Evolutionary conservation across 371 early-diverging fungal genomes (phyloP), one percentile per base, ranked within the genome.

Genomic region (Nosema muscidifuracis): DNA sequence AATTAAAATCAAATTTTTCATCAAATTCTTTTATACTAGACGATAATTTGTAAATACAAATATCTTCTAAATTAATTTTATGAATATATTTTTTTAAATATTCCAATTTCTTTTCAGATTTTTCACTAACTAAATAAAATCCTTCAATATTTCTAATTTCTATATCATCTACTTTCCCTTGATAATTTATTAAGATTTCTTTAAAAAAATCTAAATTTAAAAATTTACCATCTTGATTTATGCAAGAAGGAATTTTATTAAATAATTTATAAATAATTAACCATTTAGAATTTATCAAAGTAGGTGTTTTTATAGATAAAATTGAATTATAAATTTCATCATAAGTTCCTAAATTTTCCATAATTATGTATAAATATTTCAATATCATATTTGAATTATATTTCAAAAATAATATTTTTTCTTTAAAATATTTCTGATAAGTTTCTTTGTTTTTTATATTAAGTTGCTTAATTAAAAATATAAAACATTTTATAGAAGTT

Each of bases 231-330:
- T 67, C 67, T 20, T 28, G 16, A 26, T 26, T 22, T 33, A 67
- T 55, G 28, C 67, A 56, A 26, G 26, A 18, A 9, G 67, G 58
- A 0, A 67, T 20, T 3, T 43, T 16, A 16, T 57, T 28, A 36
- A 28, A 67, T 22, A 67, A 18, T 42, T 66, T 55, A 26, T 36
- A n/a, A 3, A 67, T 28, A 15, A 67, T 34, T 44, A 18, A 57
- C 38, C 42, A 67, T 51, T 67, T 67, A 36, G 28, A 13, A 30
- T 55, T 55, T 28, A 43, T 30, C 13, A 67, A 43, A 20, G 15
- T 24, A 15, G 53, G 57, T 10, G 36, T 51, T 12, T 26, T 58
- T 20, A 67, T 43, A 2, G 1, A 1, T 9, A 57, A 22, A 67
- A 67, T 30, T 30, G 34, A 38, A 18, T 67, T 33, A 42, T 67